A percentile compares a stretch with the other conserved stretches of the same genome.
Evolutionary conservation across 1,139 yeast species (phyloP).

Genomic region (Arxiozyma telluris): DNA sequence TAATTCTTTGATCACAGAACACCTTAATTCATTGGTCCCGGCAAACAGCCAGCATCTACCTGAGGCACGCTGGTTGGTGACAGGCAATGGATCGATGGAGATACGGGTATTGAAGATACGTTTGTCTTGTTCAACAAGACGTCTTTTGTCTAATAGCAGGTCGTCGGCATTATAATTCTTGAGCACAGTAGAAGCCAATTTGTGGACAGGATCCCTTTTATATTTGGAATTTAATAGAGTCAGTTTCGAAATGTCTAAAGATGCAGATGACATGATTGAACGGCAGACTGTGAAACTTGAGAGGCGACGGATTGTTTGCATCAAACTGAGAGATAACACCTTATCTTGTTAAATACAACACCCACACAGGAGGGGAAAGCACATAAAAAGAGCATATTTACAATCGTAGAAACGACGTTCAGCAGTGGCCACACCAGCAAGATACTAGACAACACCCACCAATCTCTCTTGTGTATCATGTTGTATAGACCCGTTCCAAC

Average conservation of each 20-base stretch:
- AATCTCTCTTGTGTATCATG: too few relatives aligned
- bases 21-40: constrained; percentile 60
- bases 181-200: constrained; percentile 35
- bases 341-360: too few relatives aligned
- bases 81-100: constrained; percentile 58
- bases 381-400: too few relatives aligned
- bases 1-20: constrained; percentile 52
- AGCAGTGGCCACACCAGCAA: too few relatives aligned
- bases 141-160: constrained; percentile 28
- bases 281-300: not conserved
- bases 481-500: too few relatives aligned
- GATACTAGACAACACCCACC: too few relatives aligned
- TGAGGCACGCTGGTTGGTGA: constrained; percentile 61
- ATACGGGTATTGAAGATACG: constrained; percentile 50
- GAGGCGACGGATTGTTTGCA: not conserved
- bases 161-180: constrained; percentile 33
- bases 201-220: constrained; percentile 28
- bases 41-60: constrained; percentile 91
- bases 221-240: constrained; percentile 31
- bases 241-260: constrained; percentile 24
- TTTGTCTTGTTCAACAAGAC: constrained; percentile 17
- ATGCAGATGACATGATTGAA: constrained; percentile 1
- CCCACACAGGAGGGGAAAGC: not conserved
- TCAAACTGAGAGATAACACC: not conserved
- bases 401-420: too few relatives aligned